Evolutionary conservation across 2,329 filamentous ascomycete genomes (phyloP).

Genomic region (Talaromyces sp.): DNA sequence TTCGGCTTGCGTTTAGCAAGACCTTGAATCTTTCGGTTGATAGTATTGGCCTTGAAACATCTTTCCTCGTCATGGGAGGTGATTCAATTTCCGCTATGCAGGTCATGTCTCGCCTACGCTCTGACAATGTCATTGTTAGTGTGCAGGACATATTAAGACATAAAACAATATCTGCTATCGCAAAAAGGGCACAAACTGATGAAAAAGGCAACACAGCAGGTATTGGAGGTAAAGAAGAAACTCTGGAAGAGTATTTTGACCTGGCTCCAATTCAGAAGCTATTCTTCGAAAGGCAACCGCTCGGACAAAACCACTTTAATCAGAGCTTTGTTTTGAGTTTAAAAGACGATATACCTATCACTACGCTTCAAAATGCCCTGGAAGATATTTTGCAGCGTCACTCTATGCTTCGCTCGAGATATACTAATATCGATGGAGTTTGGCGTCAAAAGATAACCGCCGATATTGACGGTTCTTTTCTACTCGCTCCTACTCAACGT

Average conservation of each 20-base stretch:
- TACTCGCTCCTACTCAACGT: not conserved
- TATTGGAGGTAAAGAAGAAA: not conserved
- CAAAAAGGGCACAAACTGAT: not conserved
- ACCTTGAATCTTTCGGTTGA: constrained; percentile 15
- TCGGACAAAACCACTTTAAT: constrained; percentile 18
- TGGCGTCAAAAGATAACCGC: not conserved
- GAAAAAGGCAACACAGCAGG: not conserved
- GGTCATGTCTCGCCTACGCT: constrained; percentile 33
- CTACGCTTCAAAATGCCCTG: not conserved
- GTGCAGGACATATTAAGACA: constrained; percentile 37
- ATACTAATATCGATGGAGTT: not conserved
- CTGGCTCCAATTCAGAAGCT: constrained; percentile 22
- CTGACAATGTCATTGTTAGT: constrained; percentile 29
- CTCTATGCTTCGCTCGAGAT: not conserved
- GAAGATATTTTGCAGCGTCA: not conserved
- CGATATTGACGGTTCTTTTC: not conserved
- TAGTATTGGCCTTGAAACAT: constrained; percentile 16
- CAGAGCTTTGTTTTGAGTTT: constrained; percentile 20
- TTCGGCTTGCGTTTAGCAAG: not conserved
- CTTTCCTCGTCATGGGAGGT: constrained; percentile 35
- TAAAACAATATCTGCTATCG: constrained; percentile 25
- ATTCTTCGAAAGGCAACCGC: constrained; percentile 14
- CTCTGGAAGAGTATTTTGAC: constrained; percentile 14
- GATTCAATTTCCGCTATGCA: constrained; percentile 42
- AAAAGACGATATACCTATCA: not conserved